phyloP scores from a whole-genome alignment of 192 early-diverging fungal species.

The Umbelopsis isabellina region DNA sequence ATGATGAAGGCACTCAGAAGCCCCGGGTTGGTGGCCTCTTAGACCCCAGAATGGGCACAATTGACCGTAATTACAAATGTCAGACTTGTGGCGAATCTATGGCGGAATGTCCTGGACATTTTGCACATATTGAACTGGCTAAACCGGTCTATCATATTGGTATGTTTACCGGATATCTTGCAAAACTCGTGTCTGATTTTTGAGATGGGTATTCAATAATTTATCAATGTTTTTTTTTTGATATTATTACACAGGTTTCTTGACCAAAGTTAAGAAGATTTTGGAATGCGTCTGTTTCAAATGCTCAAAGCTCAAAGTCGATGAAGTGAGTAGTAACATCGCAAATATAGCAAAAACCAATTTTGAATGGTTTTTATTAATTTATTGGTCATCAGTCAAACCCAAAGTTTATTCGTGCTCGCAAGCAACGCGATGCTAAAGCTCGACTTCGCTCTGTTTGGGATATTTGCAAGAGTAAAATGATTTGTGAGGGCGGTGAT shows the following conservation, averaged over 20 bases:
- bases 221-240: constrained; percentile 26
- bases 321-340: constrained; percentile 57
- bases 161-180: constrained; percentile 34
- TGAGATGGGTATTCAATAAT: constrained; percentile 2
- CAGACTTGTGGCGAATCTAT: constrained; percentile 94
- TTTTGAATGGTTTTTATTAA: constrained; percentile 8
- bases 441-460: constrained; percentile 82
- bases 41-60: constrained; percentile 95
- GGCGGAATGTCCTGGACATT: constrained; percentile 96
- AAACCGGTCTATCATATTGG: constrained; percentile 95
- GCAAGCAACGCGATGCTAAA: constrained; percentile 69
- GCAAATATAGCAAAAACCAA: not conserved
- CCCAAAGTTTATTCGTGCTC: constrained; percentile 65
- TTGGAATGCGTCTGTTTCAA: constrained; percentile 95
- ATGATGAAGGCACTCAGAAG: constrained; percentile 81
- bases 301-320: constrained; percentile 93
- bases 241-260: constrained; percentile 66
- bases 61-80: constrained; percentile 97
- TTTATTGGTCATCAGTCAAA: constrained; percentile 55
- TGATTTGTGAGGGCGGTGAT: constrained; percentile 77
- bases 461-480: constrained; percentile 84
- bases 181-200: not conserved
- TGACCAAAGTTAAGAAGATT: constrained; percentile 94
- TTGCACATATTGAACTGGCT: constrained; percentile 96
- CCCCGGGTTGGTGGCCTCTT: constrained; percentile 87